Percentiles rank a stretch among this genome's conserved stretches.
Conservation (phyloP, 768 basidiomycete species). For the Chalciporus piperatus region DNA sequence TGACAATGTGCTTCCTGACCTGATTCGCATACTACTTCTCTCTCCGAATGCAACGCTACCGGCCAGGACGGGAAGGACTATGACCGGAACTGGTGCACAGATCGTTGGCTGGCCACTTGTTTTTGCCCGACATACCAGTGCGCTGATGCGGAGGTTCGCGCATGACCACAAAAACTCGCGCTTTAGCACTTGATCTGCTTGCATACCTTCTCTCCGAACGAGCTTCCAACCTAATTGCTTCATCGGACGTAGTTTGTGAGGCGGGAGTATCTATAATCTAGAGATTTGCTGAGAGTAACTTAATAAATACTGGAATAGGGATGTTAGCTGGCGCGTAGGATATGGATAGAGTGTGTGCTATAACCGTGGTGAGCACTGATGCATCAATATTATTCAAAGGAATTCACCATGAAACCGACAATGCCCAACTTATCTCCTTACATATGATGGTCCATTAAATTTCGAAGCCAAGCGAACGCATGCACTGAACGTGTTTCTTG, state of each 20-base stretch:
- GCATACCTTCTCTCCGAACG: background rate
- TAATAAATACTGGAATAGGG: background rate
- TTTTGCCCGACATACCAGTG: background rate
- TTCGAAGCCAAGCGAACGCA: slow-evolving; percentile 89
- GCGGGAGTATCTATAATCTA: slow-evolving; percentile 6
- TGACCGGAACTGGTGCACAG: background rate
- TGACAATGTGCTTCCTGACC: background rate
- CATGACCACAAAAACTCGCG: background rate
- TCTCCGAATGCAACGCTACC: background rate
- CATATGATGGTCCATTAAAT: slow-evolving; percentile 36
- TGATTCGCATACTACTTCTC: too few relatives aligned
- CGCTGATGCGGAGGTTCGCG: background rate
- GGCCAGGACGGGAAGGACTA: background rate
- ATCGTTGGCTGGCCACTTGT: background rate
- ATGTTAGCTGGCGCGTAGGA: background rate
- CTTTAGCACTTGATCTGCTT: background rate
- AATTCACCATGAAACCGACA: background rate
- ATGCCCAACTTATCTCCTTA: too few relatives aligned
- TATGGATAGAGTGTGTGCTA: background rate
- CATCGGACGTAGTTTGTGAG: slow-evolving; percentile 3
- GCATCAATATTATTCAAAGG: background rate
- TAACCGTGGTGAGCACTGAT: background rate
- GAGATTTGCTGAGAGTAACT: background rate
- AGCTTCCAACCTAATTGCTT: background rate
- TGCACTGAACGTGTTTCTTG: slow-evolving; percentile 82